Base-by-base conservation (phyloP, 2,329 filamentous ascomycete genomes). In the Ascochyta pisi region DNA sequence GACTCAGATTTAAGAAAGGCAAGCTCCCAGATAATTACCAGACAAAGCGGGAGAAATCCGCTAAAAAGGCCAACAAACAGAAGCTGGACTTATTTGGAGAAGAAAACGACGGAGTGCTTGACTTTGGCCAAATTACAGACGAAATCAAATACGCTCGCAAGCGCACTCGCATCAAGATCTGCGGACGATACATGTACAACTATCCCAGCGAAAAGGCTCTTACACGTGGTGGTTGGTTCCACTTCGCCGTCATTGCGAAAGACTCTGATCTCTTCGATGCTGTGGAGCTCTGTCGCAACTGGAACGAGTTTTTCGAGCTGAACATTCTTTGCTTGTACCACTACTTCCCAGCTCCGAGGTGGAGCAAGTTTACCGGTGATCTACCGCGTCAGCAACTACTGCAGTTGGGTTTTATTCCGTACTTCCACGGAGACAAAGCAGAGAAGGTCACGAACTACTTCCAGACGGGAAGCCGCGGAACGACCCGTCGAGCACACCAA, bases 211-310 rank as follows among this genome's bases (percentile, higher is more conserved):
- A 81, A 58, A 77, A 74, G 34, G 76, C 79, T 3, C 78, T 82
- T 73, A 77, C 71, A 42, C 73, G 80, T 49, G 76, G 78, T 26
- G 80, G 81, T 4, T 83, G 81, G 81, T 70, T 81, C 22, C 81
- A 82, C 29, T 83, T 82, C 63, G 81, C 77, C 22, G 73, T 83
- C 57, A 77, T 83, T 61, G 80, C 80, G 2, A 82, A 81, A 63
- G 78, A 81, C 46, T 81, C 78, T 49, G 67, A 71, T 42, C 72
- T 83, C 4, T 71, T 73, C 42, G 74, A 81, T 39, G 80, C 67
- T 3, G 73, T 81, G 22, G 65, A 75, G n/a, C 73, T 83, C 10
- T 82, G 80, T 59, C 76, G 79, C 24, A 79, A 80, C 63, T 83
- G 80, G 81, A 77, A 80, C 37, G 81, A 83, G 61, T 81, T 82